phyloP scores from a whole-genome alignment of 2,329 filamentous ascomycete species.

The Colletotrichum incanum region DNA sequence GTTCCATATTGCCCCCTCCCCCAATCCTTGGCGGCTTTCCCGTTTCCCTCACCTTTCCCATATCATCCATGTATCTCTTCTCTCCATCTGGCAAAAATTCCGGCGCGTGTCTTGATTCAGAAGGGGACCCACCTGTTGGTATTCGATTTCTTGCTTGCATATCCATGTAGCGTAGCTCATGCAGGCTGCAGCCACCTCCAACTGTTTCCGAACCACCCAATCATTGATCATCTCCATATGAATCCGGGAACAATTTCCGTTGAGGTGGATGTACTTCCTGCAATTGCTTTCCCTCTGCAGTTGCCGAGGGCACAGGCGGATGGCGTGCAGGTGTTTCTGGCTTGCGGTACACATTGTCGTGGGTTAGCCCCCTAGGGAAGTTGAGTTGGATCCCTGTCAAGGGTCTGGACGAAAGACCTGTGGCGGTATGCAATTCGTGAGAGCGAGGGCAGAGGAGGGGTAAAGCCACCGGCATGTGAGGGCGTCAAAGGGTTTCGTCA shows the following conservation, averaged over 20 bases:
- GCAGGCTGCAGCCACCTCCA: conserved; percentile 9
- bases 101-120: background rate
- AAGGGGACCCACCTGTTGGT: conserved; percentile 2
- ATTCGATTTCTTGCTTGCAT: background rate
- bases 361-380: background rate
- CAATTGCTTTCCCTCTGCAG: background rate
- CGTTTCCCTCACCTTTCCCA: background rate
- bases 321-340: background rate
- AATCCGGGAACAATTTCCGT: background rate
- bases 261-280: background rate
- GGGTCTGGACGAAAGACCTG: background rate
- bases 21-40: background rate
- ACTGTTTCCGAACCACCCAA: background rate
- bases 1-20: background rate
- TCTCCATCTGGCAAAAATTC: background rate
- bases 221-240: background rate
- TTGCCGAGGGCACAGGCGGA: background rate
- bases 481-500: conserved; percentile 5
- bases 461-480: conserved; percentile 5
- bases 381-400: background rate
- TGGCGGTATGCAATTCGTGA: background rate
- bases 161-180: background rate
- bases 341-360: background rate
- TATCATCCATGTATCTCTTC: background rate
- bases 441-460: background rate